Evolutionary conservation across 257 asterid species (phyloP), one percentile per base, ranked within the genome.

Genomic region (Plectranthus barbatus): DNA sequence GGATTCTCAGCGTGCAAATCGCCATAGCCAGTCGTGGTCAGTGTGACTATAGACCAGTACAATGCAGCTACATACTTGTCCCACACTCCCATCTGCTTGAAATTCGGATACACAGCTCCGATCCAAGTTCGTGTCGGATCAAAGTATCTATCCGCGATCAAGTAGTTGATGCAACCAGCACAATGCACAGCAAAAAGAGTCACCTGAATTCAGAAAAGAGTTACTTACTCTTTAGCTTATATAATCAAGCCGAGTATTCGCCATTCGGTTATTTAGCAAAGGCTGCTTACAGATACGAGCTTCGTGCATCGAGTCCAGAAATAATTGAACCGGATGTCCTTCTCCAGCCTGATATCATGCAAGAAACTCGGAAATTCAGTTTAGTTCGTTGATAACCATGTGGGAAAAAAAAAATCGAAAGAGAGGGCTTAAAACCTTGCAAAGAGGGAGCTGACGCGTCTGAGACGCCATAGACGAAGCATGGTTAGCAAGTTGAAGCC

Each of bases 381-480:
- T 18, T 39, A 11, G 49, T 58, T 18, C 11, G 36, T 39, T 11
- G 34, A 19, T n/a, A n/a, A n/a, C n/a, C n/a, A n/a, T n/a, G n/a
- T n/a, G n/a, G n/a, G n/a, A n/a, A n/a, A n/a, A 60, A 9, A 54
- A 10, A 39, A 50, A 21, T 23, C 18, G 5, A 11, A 49, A n/a
- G 18, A 4, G 47, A 18, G 47, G 7, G 7, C 6, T 0, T n/a
- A 12, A 1, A 44, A 89, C 94, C 94, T 85, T 21, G 97, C 92
- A 50, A 87, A 90, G 19, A 90, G 64, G 42, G 81, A 73, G 83
- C 97, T 85, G 67, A 85, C 94, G 57, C 95, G 77, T 64, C 94
- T 76, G 68, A 90, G 90, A 18, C 97, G 97, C 97, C 97, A 90
- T 29, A 90, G 88, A 42, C 97, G 74, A 37, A 90, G 86, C 94